phyloP scores from a whole-genome alignment of 2,329 filamentous ascomycete species.

The Trichoderma sp. region DNA sequence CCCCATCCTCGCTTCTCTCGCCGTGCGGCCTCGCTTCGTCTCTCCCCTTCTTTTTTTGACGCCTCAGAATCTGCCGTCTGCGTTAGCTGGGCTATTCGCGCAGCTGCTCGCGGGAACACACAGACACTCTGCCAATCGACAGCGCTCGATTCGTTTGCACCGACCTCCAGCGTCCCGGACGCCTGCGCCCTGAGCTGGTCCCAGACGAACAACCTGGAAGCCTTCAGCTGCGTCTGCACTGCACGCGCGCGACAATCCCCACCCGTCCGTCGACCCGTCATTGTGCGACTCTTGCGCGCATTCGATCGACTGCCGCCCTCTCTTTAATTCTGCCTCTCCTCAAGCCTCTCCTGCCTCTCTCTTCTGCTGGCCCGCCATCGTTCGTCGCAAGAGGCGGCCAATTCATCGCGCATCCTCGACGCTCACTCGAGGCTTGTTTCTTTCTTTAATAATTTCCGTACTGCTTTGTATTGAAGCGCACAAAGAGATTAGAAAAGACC shows the following conservation, averaged over 20 bases:
- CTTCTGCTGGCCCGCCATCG: conserved; percentile 5
- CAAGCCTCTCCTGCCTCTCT: conserved; percentile 7
- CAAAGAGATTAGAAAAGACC: conserved; percentile 1
- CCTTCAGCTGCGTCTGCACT: conserved; percentile 15
- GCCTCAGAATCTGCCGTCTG: conserved; percentile 1
- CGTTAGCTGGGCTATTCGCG: conserved; percentile 10
- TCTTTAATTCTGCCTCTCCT: conserved; percentile 22
- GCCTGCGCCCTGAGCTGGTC: conserved; percentile 4
- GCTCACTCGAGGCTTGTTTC: background rate
- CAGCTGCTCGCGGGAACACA: background rate
- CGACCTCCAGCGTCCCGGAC: background rate
- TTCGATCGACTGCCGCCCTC: conserved; percentile 1
- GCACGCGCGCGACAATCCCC: conserved; percentile 13
- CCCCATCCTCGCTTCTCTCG: conserved; percentile 16
- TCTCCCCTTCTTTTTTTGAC: background rate
- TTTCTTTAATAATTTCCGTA: background rate
- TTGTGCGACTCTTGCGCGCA: background rate
- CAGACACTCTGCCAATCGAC: background rate
- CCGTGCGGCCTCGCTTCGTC: conserved; percentile 10
- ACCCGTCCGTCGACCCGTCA: conserved; percentile 5
- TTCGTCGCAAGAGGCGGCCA: background rate
- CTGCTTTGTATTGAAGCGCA: conserved; percentile 8
- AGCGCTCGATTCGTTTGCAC: background rate
- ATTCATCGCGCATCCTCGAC: conserved; percentile 1
- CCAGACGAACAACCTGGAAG: conserved; percentile 3